Evolutionary conservation across 2,329 filamentous ascomycete species (phyloP).

Genomic region (Beauveria sp.): DNA sequence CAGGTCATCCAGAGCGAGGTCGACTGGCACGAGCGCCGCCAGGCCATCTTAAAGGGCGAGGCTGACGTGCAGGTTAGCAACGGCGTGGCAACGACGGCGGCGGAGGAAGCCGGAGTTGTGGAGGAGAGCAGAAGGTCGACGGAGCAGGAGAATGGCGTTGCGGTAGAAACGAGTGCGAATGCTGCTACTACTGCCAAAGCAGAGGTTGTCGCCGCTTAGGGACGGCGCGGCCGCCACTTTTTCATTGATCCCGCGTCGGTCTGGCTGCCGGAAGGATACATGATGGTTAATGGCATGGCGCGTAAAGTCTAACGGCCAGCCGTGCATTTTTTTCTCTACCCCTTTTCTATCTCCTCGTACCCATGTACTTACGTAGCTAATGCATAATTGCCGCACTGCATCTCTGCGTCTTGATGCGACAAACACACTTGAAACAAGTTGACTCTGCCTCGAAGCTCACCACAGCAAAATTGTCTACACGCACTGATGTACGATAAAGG

Average conservation of each 20-base stretch:
- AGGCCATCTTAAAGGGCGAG: constrained; percentile 43
- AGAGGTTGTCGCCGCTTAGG: neutral
- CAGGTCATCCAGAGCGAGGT: constrained; percentile 62
- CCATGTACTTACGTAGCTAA: no score
- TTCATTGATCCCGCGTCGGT: neutral
- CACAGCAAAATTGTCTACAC: no score
- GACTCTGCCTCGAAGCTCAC: no score
- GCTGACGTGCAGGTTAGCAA: constrained; percentile 32
- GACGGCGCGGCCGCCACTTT: neutral
- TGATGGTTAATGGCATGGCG: neutral
- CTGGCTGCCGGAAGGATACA: neutral
- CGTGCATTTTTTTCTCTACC: no score
- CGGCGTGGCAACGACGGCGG: neutral
- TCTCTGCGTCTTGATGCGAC: no score
- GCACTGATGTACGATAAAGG: no score
- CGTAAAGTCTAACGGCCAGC: neutral
- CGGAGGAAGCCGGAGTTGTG: neutral
- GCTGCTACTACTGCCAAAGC: neutral
- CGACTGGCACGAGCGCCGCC: constrained; percentile 53
- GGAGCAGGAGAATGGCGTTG: neutral
- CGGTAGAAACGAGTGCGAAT: neutral
- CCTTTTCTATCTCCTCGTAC: no score
- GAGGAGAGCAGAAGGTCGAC: neutral
- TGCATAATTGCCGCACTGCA: no score
- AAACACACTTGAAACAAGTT: no score